phyloP scores from a whole-genome alignment of 2,329 filamentous ascomycete genomes.

The Gaeumannomyces tritici region DNA sequence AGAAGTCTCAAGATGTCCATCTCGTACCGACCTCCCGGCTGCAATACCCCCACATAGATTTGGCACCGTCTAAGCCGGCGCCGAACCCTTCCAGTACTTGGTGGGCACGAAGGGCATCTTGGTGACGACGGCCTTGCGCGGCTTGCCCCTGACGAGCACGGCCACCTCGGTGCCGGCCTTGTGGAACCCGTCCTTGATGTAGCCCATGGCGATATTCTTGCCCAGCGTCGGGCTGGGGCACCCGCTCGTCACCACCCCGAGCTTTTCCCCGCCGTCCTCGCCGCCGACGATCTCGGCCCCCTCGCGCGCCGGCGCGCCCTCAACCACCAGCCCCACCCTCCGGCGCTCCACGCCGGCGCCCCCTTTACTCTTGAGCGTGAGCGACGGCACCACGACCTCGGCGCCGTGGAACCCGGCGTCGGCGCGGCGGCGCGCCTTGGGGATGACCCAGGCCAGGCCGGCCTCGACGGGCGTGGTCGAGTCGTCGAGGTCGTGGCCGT shows the following conservation, averaged over 20 bases:
- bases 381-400: constrained; percentile 65
- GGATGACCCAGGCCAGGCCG: constrained; percentile 67
- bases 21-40: background rate
- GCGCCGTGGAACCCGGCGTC: constrained; percentile 76
- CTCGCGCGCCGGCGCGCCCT: constrained; percentile 83
- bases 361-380: constrained; percentile 64
- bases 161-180: constrained; percentile 76
- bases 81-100: constrained; percentile 57
- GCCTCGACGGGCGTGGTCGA: constrained; percentile 50
- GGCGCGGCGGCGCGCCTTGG: constrained; percentile 59
- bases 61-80: constrained; percentile 7
- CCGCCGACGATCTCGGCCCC: constrained; percentile 64
- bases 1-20: background rate
- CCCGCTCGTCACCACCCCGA: constrained; percentile 81
- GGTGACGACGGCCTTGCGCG: constrained; percentile 62
- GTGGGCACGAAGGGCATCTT: constrained; percentile 85
- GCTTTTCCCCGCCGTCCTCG: constrained; percentile 39
- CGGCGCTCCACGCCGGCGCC: constrained; percentile 60
- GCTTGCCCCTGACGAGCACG: constrained; percentile 68
- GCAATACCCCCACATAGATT: background rate
- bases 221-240: constrained; percentile 79
- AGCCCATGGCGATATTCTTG: constrained; percentile 95
- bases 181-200: constrained; percentile 71
- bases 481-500: constrained; percentile 94
- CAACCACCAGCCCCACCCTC: constrained; percentile 71